A percentile compares a stretch with the other conserved stretches of the same genome.
phyloP scores from a whole-genome alignment of 768 basidiomycete genomes.

The Austroboletus eburneus region DNA sequence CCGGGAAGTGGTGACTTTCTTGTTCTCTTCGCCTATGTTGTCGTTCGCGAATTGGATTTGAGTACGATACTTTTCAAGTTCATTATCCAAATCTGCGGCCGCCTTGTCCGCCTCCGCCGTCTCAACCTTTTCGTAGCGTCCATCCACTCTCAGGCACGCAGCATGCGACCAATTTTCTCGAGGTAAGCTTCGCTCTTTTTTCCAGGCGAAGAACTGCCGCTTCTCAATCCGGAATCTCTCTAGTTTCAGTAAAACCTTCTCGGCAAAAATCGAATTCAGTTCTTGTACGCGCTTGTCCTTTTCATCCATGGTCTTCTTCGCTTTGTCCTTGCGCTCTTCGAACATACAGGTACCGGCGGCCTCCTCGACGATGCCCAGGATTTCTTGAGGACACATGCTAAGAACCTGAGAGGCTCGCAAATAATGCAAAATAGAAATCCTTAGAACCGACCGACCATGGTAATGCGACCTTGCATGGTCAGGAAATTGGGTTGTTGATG shows the following conservation, averaged over 20 bases:
- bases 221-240: constrained; percentile 89
- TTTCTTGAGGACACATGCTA: constrained; percentile 98
- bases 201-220: constrained; percentile 81
- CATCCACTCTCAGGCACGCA: constrained; percentile 89
- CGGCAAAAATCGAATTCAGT: constrained; percentile 69
- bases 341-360: constrained; percentile 99
- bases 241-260: constrained; percentile 93
- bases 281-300: constrained; percentile 96
- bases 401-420: constrained; percentile 47
- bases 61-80: constrained; percentile 74
- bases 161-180: constrained; percentile 73
- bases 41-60: constrained; percentile 79
- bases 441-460: constrained; percentile 59
- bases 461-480: constrained; percentile 99
- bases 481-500: constrained; percentile 99
- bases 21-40: constrained; percentile 76
- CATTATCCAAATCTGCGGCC: constrained; percentile 73
- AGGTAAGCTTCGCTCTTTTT: constrained; percentile 88
- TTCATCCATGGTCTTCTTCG: constrained; percentile 92
- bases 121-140: constrained; percentile 50
- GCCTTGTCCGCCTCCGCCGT: constrained; percentile 65
- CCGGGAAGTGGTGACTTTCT: constrained; percentile 46
- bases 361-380: constrained; percentile 97
- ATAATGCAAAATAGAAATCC: constrained; percentile 39
- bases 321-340: constrained; percentile 96